Percentiles rank a stretch among this genome's conserved stretches.
Evolutionary conservation across 495 filamentous ascomycete species (phyloP).

Genomic region (Sordaria brevicollis): DNA sequence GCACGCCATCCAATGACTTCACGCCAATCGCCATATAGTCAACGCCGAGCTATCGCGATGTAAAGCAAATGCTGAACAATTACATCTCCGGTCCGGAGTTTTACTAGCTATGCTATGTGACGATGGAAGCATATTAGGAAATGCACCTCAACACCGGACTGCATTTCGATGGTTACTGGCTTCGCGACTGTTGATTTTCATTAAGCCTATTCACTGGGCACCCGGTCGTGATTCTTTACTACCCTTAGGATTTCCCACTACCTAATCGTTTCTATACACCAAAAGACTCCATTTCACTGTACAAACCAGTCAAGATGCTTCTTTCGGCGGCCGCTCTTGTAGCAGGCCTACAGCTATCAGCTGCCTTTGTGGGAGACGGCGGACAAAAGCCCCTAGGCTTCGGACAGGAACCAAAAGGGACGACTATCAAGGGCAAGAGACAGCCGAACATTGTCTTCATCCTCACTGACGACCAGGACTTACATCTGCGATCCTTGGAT

Average conservation of each 20-base stretch:
- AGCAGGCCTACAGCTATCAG: slow-evolving; percentile 10
- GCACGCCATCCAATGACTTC: slow-evolving; percentile 14
- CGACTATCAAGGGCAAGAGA: neutral
- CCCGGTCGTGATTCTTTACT: neutral
- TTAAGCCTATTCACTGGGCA: neutral
- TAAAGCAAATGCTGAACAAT: neutral
- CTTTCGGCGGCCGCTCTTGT: slow-evolving; percentile 5
- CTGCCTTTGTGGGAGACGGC: neutral
- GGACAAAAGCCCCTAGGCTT: neutral
- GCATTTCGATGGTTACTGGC: neutral
- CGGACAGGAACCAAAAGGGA: slow-evolving; percentile 2
- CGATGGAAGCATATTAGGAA: neutral
- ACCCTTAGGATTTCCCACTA: neutral
- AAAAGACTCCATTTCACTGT: neutral
- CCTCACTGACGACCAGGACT: slow-evolving; percentile 57
- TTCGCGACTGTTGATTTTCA: neutral
- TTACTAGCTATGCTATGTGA: neutral
- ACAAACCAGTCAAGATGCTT: slow-evolving; percentile 4
- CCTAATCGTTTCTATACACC: neutral
- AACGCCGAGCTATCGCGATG: neutral
- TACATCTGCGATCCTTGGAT: slow-evolving; percentile 47
- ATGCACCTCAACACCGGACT: neutral
- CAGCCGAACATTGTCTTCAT: slow-evolving; percentile 53
- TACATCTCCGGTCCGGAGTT: neutral
- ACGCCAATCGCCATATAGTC: neutral